Conservation (phyloP, 306 rosid species). For the Ammopiptanthus mongolicus region DNA sequence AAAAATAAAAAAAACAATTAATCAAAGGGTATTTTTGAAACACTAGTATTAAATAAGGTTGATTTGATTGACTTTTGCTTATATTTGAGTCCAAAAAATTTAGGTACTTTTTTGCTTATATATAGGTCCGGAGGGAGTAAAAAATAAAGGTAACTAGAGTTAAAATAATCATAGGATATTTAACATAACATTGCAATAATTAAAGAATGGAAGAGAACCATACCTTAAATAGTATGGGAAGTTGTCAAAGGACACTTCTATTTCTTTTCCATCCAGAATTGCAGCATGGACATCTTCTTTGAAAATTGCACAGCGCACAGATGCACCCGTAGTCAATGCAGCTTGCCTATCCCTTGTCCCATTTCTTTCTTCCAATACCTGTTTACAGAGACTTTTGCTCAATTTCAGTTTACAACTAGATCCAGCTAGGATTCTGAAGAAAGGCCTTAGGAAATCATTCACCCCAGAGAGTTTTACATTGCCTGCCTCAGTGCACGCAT, state of each 20-base stretch:
- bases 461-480: slow-evolving; percentile 99
- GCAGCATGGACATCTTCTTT: slow-evolving; percentile 76
- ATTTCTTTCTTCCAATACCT: slow-evolving; percentile 97
- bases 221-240: slow-evolving; percentile 97
- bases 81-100: too few species aligned
- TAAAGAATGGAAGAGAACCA: slow-evolving; percentile 13
- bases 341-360: slow-evolving; percentile 73
- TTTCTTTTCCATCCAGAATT: slow-evolving; percentile 67
- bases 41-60: too few species aligned
- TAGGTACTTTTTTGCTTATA: too few species aligned
- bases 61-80: too few species aligned
- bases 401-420: slow-evolving; percentile 95
- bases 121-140: too few species aligned
- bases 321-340: slow-evolving; percentile 68
- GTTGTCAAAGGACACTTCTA: slow-evolving; percentile 81
- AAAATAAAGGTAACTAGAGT: too few species aligned
- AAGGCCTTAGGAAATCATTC: slow-evolving; percentile 98
- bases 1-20: too few species aligned
- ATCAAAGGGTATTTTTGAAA: too few species aligned
- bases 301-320: slow-evolving; percentile 81
- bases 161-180: background rate
- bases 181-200: background rate
- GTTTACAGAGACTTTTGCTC: slow-evolving; percentile 99
- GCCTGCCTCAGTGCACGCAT: slow-evolving; percentile 85
- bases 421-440: slow-evolving; percentile 91